Evolutionary conservation across 116 monocot species (phyloP).

Genomic region (Thalassia testudinum): DNA sequence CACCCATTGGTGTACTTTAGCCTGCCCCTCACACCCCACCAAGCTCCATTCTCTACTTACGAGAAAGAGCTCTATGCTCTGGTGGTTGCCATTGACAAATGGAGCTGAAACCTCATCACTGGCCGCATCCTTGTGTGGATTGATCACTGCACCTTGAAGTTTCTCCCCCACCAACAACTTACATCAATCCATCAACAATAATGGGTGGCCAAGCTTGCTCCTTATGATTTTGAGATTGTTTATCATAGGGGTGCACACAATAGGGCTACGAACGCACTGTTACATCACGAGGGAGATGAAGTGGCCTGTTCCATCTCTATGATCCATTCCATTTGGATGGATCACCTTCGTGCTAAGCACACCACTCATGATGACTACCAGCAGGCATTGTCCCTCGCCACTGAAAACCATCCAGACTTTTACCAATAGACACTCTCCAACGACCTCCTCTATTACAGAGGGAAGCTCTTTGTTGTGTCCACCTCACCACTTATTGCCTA

Average conservation of each 20-base stretch:
- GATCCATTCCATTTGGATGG: neutral
- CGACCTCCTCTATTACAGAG: too few relatives aligned
- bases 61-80: neutral
- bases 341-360: too few relatives aligned
- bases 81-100: neutral
- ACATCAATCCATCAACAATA: neutral
- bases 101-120: neutral
- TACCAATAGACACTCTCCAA: too few relatives aligned
- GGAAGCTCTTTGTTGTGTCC: too few relatives aligned
- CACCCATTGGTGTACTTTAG: neutral
- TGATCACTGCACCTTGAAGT: neutral
- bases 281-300: neutral
- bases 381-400: too few relatives aligned
- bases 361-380: too few relatives aligned
- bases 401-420: too few relatives aligned
- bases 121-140: neutral
- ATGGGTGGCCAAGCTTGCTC: neutral
- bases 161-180: neutral
- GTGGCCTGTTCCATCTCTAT: neutral
- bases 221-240: too few relatives aligned
- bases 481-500: neutral
- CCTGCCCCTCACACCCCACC: neutral
- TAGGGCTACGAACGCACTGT: neutral
- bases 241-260: neutral
- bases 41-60: neutral